These are phyloP conservation scores for Ophiostoma tasmaniense DNA, from an alignment of 2,329 filamentous ascomycete genomes.

Conservation along the genomic window DNA sequence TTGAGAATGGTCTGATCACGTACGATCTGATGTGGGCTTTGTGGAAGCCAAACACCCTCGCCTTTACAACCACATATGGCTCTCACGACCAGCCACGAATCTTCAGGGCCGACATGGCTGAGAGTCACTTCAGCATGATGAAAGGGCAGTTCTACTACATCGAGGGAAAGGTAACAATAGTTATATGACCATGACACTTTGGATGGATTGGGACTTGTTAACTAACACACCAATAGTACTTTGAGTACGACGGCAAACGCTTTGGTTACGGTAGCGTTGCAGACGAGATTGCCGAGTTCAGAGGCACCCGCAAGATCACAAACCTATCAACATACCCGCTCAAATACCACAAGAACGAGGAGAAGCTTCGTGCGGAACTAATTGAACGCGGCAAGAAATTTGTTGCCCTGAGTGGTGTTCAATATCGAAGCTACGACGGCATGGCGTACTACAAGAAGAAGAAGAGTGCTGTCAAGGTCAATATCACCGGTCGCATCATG, in stretches of 20 bases:
- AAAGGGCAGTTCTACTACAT: constrained; percentile 69
- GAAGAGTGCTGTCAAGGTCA: constrained; percentile 65
- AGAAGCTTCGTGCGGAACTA: constrained; percentile 54
- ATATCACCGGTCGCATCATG: constrained; percentile 82
- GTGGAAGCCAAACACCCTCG: constrained; percentile 78
- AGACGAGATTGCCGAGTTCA: constrained; percentile 65
- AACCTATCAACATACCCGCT: constrained; percentile 70
- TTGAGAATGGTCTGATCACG: constrained; percentile 75
- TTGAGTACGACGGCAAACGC: constrained; percentile 81
- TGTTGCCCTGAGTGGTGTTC: constrained; percentile 68
- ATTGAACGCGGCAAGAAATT: constrained; percentile 81
- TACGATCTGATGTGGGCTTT: constrained; percentile 84
- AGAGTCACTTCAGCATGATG: constrained; percentile 60
- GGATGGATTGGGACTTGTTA: background rate
- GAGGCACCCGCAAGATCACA: constrained; percentile 73
- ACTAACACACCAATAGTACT: constrained; percentile 44
- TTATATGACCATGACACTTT: background rate
- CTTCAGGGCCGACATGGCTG: constrained; percentile 72
- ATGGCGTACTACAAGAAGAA: constrained; percentile 81
- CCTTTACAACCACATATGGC: constrained; percentile 69
- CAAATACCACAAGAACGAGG: constrained; percentile 67
- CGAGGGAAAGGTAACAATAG: constrained; percentile 48
- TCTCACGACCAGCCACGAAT: constrained; percentile 67
- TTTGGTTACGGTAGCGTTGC: constrained; percentile 68
- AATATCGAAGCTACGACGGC: constrained; percentile 75